Base-by-base conservation (phyloP, 1,284 basidiomycete species). In the Cutaneotrichosporon mucoides region DNA sequence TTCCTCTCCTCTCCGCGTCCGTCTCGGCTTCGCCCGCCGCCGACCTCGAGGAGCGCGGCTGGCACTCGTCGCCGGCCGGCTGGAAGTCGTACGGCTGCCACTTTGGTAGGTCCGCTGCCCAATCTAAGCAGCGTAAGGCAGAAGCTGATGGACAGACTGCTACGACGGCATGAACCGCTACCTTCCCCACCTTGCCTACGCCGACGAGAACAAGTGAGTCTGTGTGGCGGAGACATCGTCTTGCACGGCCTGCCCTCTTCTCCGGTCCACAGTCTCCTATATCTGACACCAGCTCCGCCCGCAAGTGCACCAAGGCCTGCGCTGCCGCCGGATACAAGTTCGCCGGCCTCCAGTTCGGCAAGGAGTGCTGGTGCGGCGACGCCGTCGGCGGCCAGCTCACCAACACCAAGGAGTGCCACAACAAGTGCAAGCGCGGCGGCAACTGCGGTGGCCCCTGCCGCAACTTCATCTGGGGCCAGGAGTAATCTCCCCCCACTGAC, bases 291-390 rank as follows among this genome's bases (percentile, higher is more conserved):
- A 38, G 37, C 50, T 52, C 46, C 42, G 61, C 64, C n/a, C 54
- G 56, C 50, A 65, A 55, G 61, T 69, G 67, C 57, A 55, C 62
- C 40, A 43, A 56, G 41, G 53, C 53, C 13, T 69, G 67, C 57
- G n/a, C 38, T 48, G 53, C 36, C 7, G 50, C 34, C 48, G 68
- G 43, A 51, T 65, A 15, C 58, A 54, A 37, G 24, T 61, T 57
- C 40, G 68, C 64, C 4, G 68, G 68, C 41, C 52, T 69, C 13
- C 62, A 69, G 60, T 64, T 55, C 49, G 62, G 59, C 52, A 53
- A 62, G 35, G 64, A 70, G 53, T 70, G 68, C 60, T 70, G 59
- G 53, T 70, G 68, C 54, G 68, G 68, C 13, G 55, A 65, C 52
- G 36, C 53, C 24, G 16, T 65, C 46, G 64, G 56, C 49, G 66